A percentile compares a stretch with the other conserved stretches of the same genome.
phyloP scores from a whole-genome alignment of 2,329 filamentous ascomycete species.

The Aspergillus sp. region DNA sequence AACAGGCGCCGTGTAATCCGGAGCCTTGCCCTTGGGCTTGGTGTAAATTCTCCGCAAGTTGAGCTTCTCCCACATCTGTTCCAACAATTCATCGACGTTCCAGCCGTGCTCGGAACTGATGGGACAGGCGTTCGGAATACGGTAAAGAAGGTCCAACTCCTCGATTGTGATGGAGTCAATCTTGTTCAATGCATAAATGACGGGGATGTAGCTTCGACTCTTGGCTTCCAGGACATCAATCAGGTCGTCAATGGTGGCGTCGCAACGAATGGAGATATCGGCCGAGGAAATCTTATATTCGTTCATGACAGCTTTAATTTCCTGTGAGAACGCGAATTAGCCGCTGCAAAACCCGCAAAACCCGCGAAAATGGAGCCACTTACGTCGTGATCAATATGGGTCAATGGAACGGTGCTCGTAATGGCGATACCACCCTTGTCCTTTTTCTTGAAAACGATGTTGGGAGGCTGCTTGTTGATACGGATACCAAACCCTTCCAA shows the following conservation, averaged over 20 bases:
- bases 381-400: slow-evolving; percentile 80
- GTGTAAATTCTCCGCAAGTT: slow-evolving; percentile 90
- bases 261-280: slow-evolving; percentile 95
- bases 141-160: slow-evolving; percentile 90
- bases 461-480: slow-evolving; percentile 94
- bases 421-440: slow-evolving; percentile 96
- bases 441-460: slow-evolving; percentile 99
- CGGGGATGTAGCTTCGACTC: slow-evolving; percentile 94
- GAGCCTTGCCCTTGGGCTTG: slow-evolving; percentile 91
- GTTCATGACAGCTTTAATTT: slow-evolving; percentile 96
- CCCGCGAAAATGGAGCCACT: slow-evolving; percentile 8
- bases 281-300: slow-evolving; percentile 96
- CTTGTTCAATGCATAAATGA: slow-evolving; percentile 98
- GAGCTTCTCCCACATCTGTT: slow-evolving; percentile 98
- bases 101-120: slow-evolving; percentile 97
- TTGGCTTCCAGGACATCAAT: slow-evolving; percentile 95
- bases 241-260: slow-evolving; percentile 93
- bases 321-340: slow-evolving; percentile 36
- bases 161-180: slow-evolving; percentile 98
- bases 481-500: slow-evolving; percentile 95
- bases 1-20: slow-evolving; percentile 86
- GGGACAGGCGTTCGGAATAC: slow-evolving; percentile 92
- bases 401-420: slow-evolving; percentile 85
- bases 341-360: background rate
- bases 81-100: slow-evolving; percentile 95